Evolutionary conservation across 2,329 filamentous ascomycete genomes (phyloP), one percentile per base, ranked within the genome.

Genomic region (Neonectria sp.): DNA sequence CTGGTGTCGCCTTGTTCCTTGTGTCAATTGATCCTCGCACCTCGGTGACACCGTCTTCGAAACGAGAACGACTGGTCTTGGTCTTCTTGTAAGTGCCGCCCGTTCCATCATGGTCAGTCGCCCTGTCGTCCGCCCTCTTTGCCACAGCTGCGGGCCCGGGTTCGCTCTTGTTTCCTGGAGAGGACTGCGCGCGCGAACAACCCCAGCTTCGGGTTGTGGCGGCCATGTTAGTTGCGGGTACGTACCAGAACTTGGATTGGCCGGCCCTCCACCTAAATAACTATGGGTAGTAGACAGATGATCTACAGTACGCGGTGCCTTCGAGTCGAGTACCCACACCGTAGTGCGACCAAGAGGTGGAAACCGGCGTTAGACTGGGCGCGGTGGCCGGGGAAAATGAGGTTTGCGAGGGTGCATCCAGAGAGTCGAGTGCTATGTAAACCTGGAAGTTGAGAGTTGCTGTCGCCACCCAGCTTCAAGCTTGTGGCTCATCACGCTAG

Each of bases 11-110:
- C 21, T 21, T 21, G 21, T 21, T 21, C 21, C 21, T 21, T 21
- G 21, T 21, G 21, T 21, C 21, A 21, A 21, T 21, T 21, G 21
- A 21, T 21, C 21, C 21, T 21, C 21, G 21, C 21, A 21, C 21
- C 21, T 21, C 51, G 51, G 35, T 40, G 59, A 51, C 53, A 68
- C 70, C 55, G 69, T 70, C 53, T 72, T 61, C 68, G 43, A 63
- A 60, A 45, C 46, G 45, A 62, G 56, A 21, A 21, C 21, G 21
- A 71, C 68, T 55, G 61, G 51, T 33, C 61, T 48, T 56, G 45
- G 45, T 43, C 29, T 45, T 52, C 57, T 45, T 53, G 27, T 31
- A 24, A 37, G 33, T 53, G 51, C 51, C 51, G 51, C n/a, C 33
- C 31, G 51, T 53, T 35, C 31, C 51, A 53, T 53, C n/a, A n/a